Evolutionary conservation across 2,329 filamentous ascomycete species (phyloP).

Genomic region (Fusarium austroafricanum): DNA sequence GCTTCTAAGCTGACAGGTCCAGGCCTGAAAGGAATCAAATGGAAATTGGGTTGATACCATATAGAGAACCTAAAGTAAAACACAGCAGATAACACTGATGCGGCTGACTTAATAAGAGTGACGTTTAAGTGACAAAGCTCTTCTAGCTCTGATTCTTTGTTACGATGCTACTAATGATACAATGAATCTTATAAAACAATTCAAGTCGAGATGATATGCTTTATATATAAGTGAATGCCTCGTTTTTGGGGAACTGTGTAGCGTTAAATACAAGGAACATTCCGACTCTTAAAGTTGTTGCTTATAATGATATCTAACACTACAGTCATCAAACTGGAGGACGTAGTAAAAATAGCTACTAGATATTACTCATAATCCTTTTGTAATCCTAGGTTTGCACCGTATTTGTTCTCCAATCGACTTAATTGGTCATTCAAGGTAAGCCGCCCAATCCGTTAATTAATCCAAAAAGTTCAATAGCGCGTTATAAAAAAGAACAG

Average conservation of each 20-base stretch:
- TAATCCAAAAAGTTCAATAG: slow-evolving; percentile 15
- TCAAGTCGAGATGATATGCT: too few species aligned
- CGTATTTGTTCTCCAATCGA: slow-evolving; percentile 6
- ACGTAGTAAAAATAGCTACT: slow-evolving; percentile 20
- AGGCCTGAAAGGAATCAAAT: background rate
- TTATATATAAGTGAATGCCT: background rate
- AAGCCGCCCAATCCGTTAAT: slow-evolving; percentile 7
- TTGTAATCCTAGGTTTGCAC: slow-evolving; percentile 10
- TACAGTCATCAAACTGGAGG: background rate
- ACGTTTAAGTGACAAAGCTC: background rate
- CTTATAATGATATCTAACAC: slow-evolving; percentile 13
- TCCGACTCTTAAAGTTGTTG: background rate
- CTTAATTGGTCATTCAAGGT: slow-evolving; percentile 1
- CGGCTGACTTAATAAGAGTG: background rate
- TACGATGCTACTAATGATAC: background rate
- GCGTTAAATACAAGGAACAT: background rate
- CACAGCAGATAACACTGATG: background rate
- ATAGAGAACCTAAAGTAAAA: slow-evolving; percentile 29
- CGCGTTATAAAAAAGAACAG: background rate
- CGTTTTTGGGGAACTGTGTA: background rate
- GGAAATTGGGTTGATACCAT: slow-evolving; percentile 11
- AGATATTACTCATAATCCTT: slow-evolving; percentile 30
- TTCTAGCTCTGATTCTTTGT: too few species aligned
- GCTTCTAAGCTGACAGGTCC: slow-evolving; percentile 4
- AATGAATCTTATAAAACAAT: background rate